These are phyloP conservation scores for Populus pruinosa DNA, from an alignment of 345 rosid species.

Conservation along the genomic window DNA sequence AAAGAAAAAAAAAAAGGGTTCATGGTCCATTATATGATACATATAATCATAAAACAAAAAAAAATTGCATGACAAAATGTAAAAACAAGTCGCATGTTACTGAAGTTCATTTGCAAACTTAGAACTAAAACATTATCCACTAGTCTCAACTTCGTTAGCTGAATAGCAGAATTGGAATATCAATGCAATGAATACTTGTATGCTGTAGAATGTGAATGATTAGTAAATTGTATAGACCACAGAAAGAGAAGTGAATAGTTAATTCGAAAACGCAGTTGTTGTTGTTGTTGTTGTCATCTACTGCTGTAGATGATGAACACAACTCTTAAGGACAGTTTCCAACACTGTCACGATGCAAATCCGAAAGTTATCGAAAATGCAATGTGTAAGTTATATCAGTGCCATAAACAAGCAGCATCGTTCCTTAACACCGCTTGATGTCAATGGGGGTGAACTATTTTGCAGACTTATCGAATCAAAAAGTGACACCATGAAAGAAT, in stretches of 20 bases:
- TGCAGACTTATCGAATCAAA: constrained; percentile 44
- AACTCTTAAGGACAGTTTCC: not conserved
- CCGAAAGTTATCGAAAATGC: not conserved
- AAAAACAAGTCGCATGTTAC: not conserved
- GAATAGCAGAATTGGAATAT: not conserved
- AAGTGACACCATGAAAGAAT: constrained; percentile 60
- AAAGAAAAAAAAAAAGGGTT: too few relatives aligned
- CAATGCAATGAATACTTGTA: not conserved
- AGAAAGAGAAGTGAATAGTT: not conserved
- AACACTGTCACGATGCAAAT: not conserved
- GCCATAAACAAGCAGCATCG: constrained; percentile 7
- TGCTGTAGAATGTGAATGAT: not conserved
- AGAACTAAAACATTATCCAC: not conserved
- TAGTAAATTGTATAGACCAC: not conserved
- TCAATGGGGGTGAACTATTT: constrained; percentile 35
- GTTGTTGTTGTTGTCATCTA: not conserved
- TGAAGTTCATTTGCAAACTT: not conserved
- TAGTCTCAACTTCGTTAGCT: not conserved
- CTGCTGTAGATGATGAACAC: not conserved
- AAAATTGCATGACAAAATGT: not conserved
- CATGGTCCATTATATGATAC: not conserved
- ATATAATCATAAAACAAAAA: not conserved
- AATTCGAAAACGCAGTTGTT: not conserved
- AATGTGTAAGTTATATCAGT: not conserved
- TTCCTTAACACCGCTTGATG: constrained; percentile 46